phyloP scores from a whole-genome alignment of 257 asterid species.

The Nicotiana tomentosiformis region DNA sequence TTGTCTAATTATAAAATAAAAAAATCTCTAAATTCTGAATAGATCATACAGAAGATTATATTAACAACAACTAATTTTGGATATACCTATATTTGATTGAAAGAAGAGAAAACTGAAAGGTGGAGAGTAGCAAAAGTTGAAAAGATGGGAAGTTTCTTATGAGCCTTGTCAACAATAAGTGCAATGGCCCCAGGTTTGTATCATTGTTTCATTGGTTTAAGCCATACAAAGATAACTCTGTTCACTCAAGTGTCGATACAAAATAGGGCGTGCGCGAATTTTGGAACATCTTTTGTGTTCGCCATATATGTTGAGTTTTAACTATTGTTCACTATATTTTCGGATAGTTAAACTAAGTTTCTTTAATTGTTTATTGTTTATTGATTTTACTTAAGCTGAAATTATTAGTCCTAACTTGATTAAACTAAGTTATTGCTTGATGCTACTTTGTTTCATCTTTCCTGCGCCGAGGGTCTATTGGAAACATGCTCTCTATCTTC shows the following conservation, averaged over 20 bases:
- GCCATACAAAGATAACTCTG: too few relatives aligned
- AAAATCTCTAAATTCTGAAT: background rate
- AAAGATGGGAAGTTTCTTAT: background rate
- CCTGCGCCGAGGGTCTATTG: too few relatives aligned
- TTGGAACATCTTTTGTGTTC: background rate
- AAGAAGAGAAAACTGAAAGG: background rate
- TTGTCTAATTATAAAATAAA: too few relatives aligned
- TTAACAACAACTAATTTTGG: background rate
- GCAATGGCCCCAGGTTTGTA: background rate
- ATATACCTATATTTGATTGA: background rate
- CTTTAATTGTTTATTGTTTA: background rate
- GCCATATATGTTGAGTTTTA: background rate
- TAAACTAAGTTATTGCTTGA: too few relatives aligned
- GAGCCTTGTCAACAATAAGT: background rate
- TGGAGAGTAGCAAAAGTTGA: background rate
- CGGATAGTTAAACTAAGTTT: background rate
- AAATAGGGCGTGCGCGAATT: too few relatives aligned
- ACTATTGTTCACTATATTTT: background rate
- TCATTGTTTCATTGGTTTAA: background rate
- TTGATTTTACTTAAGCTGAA: too few relatives aligned
- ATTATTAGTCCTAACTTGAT: background rate
- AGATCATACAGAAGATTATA: background rate
- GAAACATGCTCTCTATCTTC: too few relatives aligned
- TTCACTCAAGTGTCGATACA: too few relatives aligned
- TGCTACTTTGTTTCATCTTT: too few relatives aligned